Evolutionary conservation across 495 filamentous ascomycete species (phyloP), one percentile per base, ranked within the genome.

Genomic region (Talaromyces wortmannii): DNA sequence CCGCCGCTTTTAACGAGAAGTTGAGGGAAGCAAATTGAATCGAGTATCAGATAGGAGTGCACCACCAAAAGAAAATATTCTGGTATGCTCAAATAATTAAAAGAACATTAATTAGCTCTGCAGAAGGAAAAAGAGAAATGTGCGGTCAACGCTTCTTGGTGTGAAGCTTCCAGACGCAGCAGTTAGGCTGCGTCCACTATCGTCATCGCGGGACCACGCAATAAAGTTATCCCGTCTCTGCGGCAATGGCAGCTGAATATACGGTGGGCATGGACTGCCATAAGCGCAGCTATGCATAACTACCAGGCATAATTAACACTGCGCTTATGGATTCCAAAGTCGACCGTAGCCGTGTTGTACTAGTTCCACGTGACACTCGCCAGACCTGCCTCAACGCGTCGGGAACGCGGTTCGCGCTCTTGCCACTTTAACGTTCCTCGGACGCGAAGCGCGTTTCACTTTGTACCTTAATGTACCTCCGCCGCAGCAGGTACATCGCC

Each of bases 401-500:
- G 42, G 31, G 7, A 31, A 53, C 52, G 52, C 52, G 52, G 8
- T 6, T 46, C 52, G 52, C 52, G 52, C 17, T 23, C 43, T 46
- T 46, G 36, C 43, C 36, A 45, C 44, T 45, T 45, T 45, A 11
- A 31, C 36, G 6, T 7, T 53, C 45, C 32, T 36, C 18, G 40
- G 40, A 45, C 40, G 42, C 52, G 52, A 29, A 16, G 32, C 52
- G 52, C 52, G 52, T 53, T 46, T 42, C 45, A 40, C 36, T 29
- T 45, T 53, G 44, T 53, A 53, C 30, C 40, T 36, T 23, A 29
- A 36, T 45, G 52, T 53, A 53, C 52, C 45, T 55, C 29, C 53
- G 12, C 53, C 46, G 18, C 29, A 6, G 32, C 15, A 33, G 71
- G 71, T 56, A 55, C 55, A 48, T 56, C 59, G 52, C 65, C 52